Percentiles rank a stretch among this genome's conserved stretches.
These are phyloP conservation scores for Physcomitrellopsis africana DNA, from an alignment of 225 moss, liverwort and hornwort genomes.

Conservation along the genomic window DNA sequence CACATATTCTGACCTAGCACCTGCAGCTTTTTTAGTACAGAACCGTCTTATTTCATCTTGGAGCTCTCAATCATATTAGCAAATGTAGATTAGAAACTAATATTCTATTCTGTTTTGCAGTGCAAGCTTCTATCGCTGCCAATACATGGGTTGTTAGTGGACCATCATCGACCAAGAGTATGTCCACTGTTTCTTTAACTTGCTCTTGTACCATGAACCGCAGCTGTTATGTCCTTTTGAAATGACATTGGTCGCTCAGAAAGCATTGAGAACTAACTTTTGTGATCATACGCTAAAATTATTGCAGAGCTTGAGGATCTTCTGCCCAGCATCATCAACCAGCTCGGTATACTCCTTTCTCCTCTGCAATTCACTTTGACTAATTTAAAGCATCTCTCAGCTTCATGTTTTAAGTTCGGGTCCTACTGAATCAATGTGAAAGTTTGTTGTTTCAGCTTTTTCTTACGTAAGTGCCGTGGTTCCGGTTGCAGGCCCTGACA, in stretches of 20 bases:
- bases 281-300: too few relatives aligned
- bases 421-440: neutral
- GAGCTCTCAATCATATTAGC: neutral
- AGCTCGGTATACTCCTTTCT: constrained; percentile 46
- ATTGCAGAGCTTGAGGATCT: constrained; percentile 60
- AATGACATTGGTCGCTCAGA: too few relatives aligned
- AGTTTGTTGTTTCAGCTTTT: neutral
- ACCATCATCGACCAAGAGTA: constrained; percentile 34
- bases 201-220: neutral
- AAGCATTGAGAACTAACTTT: too few relatives aligned
- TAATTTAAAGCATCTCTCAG: neutral
- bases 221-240: too few relatives aligned
- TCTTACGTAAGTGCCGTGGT: neutral
- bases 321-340: constrained; percentile 65
- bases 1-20: too few relatives aligned
- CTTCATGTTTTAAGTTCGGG: neutral
- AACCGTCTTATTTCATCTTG: neutral
- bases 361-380: neutral
- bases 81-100: neutral
- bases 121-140: constrained; percentile 47
- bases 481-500: constrained; percentile 48
- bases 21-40: too few relatives aligned
- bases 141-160: constrained; percentile 40
- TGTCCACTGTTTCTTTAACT: neutral
- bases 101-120: constrained; percentile 35